A percentile compares a stretch with the other conserved stretches of the same genome.
Evolutionary conservation across 371 early-diverging fungal species (phyloP).

Genomic region (Funneliformis caledonium): DNA sequence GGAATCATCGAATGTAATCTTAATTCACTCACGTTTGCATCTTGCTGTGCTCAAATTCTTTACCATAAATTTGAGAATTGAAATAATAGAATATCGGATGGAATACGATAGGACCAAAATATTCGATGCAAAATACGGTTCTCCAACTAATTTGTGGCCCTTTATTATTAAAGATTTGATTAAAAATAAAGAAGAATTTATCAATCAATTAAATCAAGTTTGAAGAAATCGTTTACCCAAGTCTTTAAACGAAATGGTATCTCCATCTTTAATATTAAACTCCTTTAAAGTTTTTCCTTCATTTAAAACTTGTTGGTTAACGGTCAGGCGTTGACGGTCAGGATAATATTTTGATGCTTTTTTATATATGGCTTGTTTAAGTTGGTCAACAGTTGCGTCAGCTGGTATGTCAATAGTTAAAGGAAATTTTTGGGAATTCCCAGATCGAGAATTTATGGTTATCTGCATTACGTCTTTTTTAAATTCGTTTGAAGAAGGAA

Average conservation of each 20-base stretch:
- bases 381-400: constrained; percentile 65
- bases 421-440: constrained; percentile 58
- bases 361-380: constrained; percentile 63
- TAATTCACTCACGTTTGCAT: constrained; percentile 61
- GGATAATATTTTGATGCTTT: constrained; percentile 68
- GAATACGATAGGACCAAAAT: constrained; percentile 87
- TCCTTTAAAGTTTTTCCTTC: constrained; percentile 61
- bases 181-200: background rate
- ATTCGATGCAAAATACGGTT: constrained; percentile 94
- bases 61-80: constrained; percentile 68
- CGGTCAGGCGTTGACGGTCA: constrained; percentile 80
- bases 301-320: constrained; percentile 56
- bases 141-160: constrained; percentile 96
- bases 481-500: background rate
- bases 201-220: background rate
- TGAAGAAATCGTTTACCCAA: constrained; percentile 53
- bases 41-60: constrained; percentile 63
- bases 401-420: constrained; percentile 65
- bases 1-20: background rate
- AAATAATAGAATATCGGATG: constrained; percentile 87
- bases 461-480: constrained; percentile 44
- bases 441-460: constrained; percentile 47
- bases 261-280: constrained; percentile 65
- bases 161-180: constrained; percentile 19
- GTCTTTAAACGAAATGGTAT: constrained; percentile 80